Base-by-base conservation (phyloP, 148 eudicot genomes). In the Camellia sinensis region DNA sequence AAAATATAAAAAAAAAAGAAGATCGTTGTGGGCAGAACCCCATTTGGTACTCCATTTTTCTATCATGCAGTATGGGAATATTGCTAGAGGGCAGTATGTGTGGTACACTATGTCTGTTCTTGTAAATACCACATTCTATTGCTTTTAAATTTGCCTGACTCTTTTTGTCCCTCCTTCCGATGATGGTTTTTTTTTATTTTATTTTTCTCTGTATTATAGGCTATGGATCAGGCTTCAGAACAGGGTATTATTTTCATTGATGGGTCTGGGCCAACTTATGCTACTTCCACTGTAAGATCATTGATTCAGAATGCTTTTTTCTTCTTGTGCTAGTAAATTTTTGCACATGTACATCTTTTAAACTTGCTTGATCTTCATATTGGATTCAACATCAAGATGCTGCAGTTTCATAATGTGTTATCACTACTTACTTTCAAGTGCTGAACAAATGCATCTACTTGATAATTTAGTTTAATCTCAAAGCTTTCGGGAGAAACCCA, bases 211-310 rank as follows among this genome's bases (percentile, higher is more conserved):
- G 63, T 75, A 21, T 68, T 84, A 22, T 74, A 95, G 98, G 98
- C 91, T 22, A 93, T 91, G 90, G 92, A 84, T 52, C 85, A 87
- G 81, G 97, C 94, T 59, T 76, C 89, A 77, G 90, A 95, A 71
- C 84, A 89, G 79, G 97, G 97, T 65, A 74, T 95, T 53, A 88
- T 95, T 80, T 79, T 85, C 85, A 90, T 95, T 78, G 99, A 95
- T 12, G 97, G 97, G 67, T 90, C 97, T 83, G 99, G 97, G 78
- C 97, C 97, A 60, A 95, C 99, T 74, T 95, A 95, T 84, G 99
- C 99, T 67, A 95, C 99, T 84, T 79, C 93, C 78, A 92, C 97
- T 61, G 99, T 95, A 88, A 93, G 97, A 87, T 45, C 82, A 83
- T 53, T 57, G 19, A 57, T 79, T 77, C 61, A 44, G 71, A 67